Evolutionary conservation across 2,329 filamentous ascomycete genomes (phyloP), one percentile per base, ranked within the genome.

Genomic region (Penicillium sclerotigenum): DNA sequence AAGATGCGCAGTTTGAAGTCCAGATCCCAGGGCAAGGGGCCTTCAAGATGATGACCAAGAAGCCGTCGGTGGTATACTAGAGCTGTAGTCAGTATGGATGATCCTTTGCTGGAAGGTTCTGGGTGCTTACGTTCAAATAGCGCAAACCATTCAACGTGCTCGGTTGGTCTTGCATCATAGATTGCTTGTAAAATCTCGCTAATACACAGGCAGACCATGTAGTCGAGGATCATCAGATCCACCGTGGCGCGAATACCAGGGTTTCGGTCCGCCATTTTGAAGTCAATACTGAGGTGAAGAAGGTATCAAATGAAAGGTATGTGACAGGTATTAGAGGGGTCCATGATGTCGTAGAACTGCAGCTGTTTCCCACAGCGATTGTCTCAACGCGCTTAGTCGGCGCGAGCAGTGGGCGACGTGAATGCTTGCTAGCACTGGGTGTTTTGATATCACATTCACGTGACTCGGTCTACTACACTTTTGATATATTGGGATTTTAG

Each of bases 161-260:
- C 48, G 8, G 26, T 46, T 43, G 61, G 38, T 38, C 47, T 52
- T 52, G 42, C 59, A 45, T 42, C 10, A 5, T 13, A 18, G 52
- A 52, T 59, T 54, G 73, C 71, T 26, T 71, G 68, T 33, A 83
- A 66, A 5, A 80, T 69, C 37, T 70, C 66, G 20, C 75, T 67
- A 40, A 76, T 78, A 8, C 79, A 74, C 43, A 77, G 74, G 70
- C 77, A 79, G 38, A 79, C 63, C 4, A 84, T 67, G 60, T 83
- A 84, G 64, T 85, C 83, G n/a, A 84, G 70, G 41, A 84, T 82
- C 66, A 82, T 77, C 34, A 77, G 65, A 59, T 85, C 79, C 14
- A 83, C 77, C 18, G 83, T 79, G 22, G 76, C 65, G 38, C 77
- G 75, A 5, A 65, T 68, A 22, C 71, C 68, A 4, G 67, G 52